Conservation (phyloP, 495 filamentous ascomycete species). For the Penicillium dipodomyicola region DNA sequence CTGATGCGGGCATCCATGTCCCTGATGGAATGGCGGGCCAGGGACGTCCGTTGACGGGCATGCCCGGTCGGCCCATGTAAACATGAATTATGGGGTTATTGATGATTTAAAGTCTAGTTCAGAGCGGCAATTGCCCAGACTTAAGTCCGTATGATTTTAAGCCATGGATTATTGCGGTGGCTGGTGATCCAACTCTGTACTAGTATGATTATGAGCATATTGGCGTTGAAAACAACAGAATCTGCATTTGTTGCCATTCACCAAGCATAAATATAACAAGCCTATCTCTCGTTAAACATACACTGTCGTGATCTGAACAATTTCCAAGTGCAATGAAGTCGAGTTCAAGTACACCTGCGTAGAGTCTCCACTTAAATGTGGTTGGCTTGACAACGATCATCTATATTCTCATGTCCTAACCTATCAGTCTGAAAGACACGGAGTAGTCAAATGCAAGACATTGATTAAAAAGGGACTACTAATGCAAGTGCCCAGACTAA, state of each 20-base stretch:
- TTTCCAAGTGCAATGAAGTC: not conserved
- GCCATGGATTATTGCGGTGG: slow-evolving; percentile 3
- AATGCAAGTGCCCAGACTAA: slow-evolving; percentile 4
- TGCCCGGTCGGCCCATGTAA: slow-evolving; percentile 20
- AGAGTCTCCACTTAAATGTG: slow-evolving; percentile 2
- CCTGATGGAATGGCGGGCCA: slow-evolving; percentile 12
- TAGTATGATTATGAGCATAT: slow-evolving; percentile 3
- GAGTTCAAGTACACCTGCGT: not conserved
- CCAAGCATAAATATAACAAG: not conserved
- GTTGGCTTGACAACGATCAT: slow-evolving; percentile 24
- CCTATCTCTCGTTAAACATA: not conserved
- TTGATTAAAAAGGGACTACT: slow-evolving; percentile 17
- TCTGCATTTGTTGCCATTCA: not conserved
- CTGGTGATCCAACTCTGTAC: slow-evolving; percentile 3
- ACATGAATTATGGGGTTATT: slow-evolving; percentile 5
- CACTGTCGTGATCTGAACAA: not conserved
- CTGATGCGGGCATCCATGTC: slow-evolving; percentile 11
- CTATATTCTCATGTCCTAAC: not conserved
- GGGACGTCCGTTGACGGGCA: slow-evolving; percentile 28
- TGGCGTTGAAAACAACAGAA: not conserved
- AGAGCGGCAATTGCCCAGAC: not conserved
- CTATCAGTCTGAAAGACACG: slow-evolving; percentile 3
- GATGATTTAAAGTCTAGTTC: slow-evolving; percentile 7
- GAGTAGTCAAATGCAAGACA: slow-evolving; percentile 25
- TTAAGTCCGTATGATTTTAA: not conserved